Percentiles rank a stretch among this genome's conserved stretches.
Evolutionary conservation across 2,329 filamentous ascomycete species (phyloP).

Genomic region (Aspergillus ochraceus): DNA sequence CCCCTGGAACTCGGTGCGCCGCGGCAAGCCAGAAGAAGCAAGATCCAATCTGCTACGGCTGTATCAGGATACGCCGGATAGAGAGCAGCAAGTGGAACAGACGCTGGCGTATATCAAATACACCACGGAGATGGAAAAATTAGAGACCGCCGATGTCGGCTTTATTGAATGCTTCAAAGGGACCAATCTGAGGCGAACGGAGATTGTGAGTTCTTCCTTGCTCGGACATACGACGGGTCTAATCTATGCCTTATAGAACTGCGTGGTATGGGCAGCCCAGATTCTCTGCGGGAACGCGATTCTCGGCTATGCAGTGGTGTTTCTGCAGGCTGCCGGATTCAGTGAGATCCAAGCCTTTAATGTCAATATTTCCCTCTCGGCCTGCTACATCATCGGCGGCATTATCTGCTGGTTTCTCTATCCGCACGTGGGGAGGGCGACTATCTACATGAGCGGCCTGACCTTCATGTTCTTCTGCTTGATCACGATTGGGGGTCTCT

Average conservation of each 20-base stretch:
- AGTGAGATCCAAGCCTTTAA: slow-evolving; percentile 38
- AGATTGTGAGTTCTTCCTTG: slow-evolving; percentile 48
- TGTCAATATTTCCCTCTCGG: slow-evolving; percentile 42
- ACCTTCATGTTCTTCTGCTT: slow-evolving; percentile 42
- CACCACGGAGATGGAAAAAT: slow-evolving; percentile 74
- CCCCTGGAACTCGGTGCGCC: slow-evolving; percentile 30
- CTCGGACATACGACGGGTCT: too few species aligned
- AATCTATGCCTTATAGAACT: slow-evolving; percentile 31
- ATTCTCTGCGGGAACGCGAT: slow-evolving; percentile 41
- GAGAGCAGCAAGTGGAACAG: slow-evolving; percentile 48
- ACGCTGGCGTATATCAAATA: slow-evolving; percentile 86
- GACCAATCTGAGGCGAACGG: slow-evolving; percentile 71
- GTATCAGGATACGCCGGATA: slow-evolving; percentile 1
- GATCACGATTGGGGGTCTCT: slow-evolving; percentile 35
- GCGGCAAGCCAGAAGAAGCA: slow-evolving; percentile 3
- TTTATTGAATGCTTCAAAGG: slow-evolving; percentile 83
- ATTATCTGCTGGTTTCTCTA: slow-evolving; percentile 45
- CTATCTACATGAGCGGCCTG: slow-evolving; percentile 44
- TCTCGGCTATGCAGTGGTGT: slow-evolving; percentile 39
- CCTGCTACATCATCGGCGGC: slow-evolving; percentile 43
- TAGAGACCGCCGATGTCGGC: slow-evolving; percentile 67
- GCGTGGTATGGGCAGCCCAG: slow-evolving; percentile 42
- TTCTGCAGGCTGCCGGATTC: slow-evolving; percentile 43
- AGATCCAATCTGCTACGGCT: slow-evolving; percentile 1
- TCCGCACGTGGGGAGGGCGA: slow-evolving; percentile 41